These are phyloP conservation scores for Fusarium sp. DNA, from an alignment of 2,329 filamentous ascomycete species.

Conservation along the genomic window DNA sequence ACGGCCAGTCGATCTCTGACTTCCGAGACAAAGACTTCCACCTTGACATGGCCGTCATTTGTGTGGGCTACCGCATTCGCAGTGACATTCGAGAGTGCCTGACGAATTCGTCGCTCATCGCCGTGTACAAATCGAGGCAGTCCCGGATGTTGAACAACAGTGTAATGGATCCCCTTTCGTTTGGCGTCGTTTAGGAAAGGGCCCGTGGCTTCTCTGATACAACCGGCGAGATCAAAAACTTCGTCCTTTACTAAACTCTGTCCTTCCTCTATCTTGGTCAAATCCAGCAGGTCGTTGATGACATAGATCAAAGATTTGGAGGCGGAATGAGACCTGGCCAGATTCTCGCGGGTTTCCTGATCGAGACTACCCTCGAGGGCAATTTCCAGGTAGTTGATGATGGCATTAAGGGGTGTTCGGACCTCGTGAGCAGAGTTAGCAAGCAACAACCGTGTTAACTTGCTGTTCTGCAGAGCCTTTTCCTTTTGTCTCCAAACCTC, in stretches of 20 bases:
- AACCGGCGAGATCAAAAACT: constrained; percentile 77
- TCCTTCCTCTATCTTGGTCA: constrained; percentile 90
- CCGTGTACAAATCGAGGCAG: constrained; percentile 80
- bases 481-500: constrained; percentile 95
- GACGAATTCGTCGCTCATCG: constrained; percentile 83
- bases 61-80: constrained; percentile 90
- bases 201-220: constrained; percentile 81
- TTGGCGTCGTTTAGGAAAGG: constrained; percentile 80
- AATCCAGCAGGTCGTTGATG: constrained; percentile 90
- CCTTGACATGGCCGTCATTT: constrained; percentile 71
- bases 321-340: constrained; percentile 87
- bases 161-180: constrained; percentile 79
- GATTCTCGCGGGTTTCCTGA: constrained; percentile 84
- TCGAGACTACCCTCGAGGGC: constrained; percentile 86
- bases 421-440: constrained; percentile 94
- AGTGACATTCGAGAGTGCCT: constrained; percentile 84
- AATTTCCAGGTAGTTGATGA: constrained; percentile 95
- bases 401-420: constrained; percentile 89
- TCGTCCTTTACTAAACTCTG: constrained; percentile 84
- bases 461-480: constrained; percentile 82
- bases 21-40: constrained; percentile 76
- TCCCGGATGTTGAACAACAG: constrained; percentile 75
- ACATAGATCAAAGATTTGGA: constrained; percentile 95
- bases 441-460: constrained; percentile 81
- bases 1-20: constrained; percentile 67